Evolutionary conservation across 768 basidiomycete genomes (phyloP), one percentile per base, ranked within the genome.

Genomic region (Stropharia rugosoannulata): DNA sequence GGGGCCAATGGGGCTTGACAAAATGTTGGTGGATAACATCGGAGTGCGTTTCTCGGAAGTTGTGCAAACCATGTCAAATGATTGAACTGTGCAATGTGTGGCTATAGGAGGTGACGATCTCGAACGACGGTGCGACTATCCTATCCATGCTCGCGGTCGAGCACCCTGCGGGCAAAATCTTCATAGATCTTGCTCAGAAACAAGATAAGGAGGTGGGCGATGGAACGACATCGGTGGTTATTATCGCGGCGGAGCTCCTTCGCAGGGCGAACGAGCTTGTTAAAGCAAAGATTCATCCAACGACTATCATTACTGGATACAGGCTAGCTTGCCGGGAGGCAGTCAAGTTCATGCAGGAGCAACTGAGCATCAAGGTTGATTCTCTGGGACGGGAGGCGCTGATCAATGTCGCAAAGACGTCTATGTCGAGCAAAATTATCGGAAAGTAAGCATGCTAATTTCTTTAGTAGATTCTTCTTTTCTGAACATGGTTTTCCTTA

Each of bases 121-220:
- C 97, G 45, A 99, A 99, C 74, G 97, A 98, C 75, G 97, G 97
- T 46, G 97, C 97, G 13, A 98, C 97, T n/a, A 99, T 99, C 64
- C 85, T 99, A 38, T 88, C 92, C 19, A 80, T 98, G 16, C 79
- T 98, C 39, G 86, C 93, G 13, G 95, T 99, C 43, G 93, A 97
- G 65, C 94, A 98, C 68, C 97, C 97, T 25, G 97, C 97, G 4
- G 97, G 95, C 18, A 89, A 93, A 60, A 95, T 99, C 59, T 94
- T 99, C 61, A 95, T 98, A 45, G 95, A 98, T 73, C 90, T 99
- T 43, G 95, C 97, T 1, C 95, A 98, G 74, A 98, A 98, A 67
- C 95, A 98, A 73, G 97, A 99, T 73, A 97, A 95, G 70, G 97
- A 99, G 74, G 97, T 99, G 9, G 97, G 97, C 37, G 97, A 99